Evolutionary conservation across 1,284 basidiomycete genomes (phyloP).

Genomic region (Heterobasidion irregulare): DNA sequence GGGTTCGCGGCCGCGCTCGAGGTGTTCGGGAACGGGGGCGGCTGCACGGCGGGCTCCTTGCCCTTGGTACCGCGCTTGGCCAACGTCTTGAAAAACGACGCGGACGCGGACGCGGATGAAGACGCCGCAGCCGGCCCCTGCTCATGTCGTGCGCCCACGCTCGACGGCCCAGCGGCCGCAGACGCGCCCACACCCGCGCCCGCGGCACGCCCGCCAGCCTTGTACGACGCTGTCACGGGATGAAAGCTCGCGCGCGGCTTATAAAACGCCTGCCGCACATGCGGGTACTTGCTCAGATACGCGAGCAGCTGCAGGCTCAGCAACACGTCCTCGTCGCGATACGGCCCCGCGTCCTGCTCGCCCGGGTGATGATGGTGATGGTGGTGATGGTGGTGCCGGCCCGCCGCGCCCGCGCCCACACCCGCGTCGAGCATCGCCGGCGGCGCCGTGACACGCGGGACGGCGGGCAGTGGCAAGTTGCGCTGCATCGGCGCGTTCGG

Average conservation of each 20-base stretch:
- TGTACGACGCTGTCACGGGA: constrained; percentile 46
- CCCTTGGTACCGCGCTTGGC: constrained; percentile 22
- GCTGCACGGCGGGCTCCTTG: constrained; percentile 21
- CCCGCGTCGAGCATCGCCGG: neutral
- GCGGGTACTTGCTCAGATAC: constrained; percentile 96
- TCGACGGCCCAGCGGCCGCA: neutral
- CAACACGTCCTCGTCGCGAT: constrained; percentile 93
- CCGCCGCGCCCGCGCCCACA: neutral
- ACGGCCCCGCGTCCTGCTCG: constrained; percentile 38
- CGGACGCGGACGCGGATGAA: constrained; percentile 4
- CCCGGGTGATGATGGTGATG: constrained; percentile 15
- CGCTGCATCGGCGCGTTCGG: constrained; percentile 13
- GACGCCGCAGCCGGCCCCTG: too few species aligned
- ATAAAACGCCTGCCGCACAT: constrained; percentile 96
- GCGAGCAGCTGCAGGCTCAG: constrained; percentile 89
- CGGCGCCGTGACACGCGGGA: neutral
- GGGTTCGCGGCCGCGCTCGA: constrained; percentile 19
- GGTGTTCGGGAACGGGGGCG: constrained; percentile 10
- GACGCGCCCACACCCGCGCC: constrained; percentile 7
- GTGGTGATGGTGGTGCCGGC: constrained; percentile 4
- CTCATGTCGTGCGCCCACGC: neutral
- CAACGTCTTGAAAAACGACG: constrained; percentile 23
- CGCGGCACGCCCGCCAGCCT: constrained; percentile 4
- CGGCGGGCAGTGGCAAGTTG: constrained; percentile 9
- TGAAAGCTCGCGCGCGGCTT: constrained; percentile 71